Conservation (phyloP, 73 alveolate species). For the Paramecium caudatum region DNA sequence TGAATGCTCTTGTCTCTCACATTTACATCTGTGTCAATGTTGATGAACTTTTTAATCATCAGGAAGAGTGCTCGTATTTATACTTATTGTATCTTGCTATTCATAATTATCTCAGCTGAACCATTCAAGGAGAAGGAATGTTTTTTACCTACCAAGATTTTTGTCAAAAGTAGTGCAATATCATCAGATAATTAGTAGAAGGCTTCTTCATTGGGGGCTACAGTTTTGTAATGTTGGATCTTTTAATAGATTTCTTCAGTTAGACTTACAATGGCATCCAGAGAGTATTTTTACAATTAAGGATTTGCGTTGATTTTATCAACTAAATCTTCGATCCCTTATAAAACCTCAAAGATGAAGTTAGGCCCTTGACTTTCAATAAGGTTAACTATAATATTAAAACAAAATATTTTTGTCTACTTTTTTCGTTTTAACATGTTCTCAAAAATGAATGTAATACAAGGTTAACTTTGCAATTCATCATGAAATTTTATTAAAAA, state of each 20-base stretch:
- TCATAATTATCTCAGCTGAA: slow-evolving; percentile 34
- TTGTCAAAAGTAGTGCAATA: slow-evolving; percentile 37
- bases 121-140: slow-evolving; percentile 30
- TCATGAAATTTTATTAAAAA: slow-evolving; percentile 55
- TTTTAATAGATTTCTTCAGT: slow-evolving; percentile 47
- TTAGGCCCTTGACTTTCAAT: slow-evolving; percentile 54
- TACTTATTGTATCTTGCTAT: neutral
- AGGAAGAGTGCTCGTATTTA: slow-evolving; percentile 8
- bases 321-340: slow-evolving; percentile 14
- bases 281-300: neutral
- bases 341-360: slow-evolving; percentile 42
- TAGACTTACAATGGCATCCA: slow-evolving; percentile 58
- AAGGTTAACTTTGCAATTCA: slow-evolving; percentile 36
- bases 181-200: slow-evolving; percentile 46
- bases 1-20: slow-evolving; percentile 25
- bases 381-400: slow-evolving; percentile 28
- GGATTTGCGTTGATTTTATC: slow-evolving; percentile 25
- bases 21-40: neutral
- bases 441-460: slow-evolving; percentile 24
- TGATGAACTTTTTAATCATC: slow-evolving; percentile 13
- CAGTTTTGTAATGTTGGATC: slow-evolving; percentile 10
- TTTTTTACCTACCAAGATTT: slow-evolving; percentile 26
- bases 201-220: slow-evolving; percentile 44
- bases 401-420: slow-evolving; percentile 61
- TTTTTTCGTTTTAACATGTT: slow-evolving; percentile 62